Conservation (phyloP, 148 eudicot genomes). For the Suaeda aralocaspica region DNA sequence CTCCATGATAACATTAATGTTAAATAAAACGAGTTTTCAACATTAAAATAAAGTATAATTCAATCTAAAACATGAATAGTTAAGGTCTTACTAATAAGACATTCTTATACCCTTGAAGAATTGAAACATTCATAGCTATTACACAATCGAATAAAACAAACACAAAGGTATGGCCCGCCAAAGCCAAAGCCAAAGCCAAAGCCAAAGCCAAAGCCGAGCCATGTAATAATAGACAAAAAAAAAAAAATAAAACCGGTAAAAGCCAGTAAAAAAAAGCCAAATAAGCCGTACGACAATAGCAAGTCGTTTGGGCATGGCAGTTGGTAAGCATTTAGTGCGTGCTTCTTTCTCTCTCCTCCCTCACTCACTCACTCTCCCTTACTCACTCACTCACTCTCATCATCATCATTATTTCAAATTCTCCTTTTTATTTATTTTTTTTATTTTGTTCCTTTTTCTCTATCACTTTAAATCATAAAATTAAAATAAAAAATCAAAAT, state of each 20-base stretch:
- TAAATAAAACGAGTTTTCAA: too few relatives aligned
- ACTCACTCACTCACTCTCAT: not conserved
- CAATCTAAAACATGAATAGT: too few relatives aligned
- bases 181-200: not conserved
- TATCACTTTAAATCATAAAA: too few relatives aligned
- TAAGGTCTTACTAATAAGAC: too few relatives aligned
- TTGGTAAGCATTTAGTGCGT: slow-evolving; percentile 78
- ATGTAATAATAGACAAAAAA: not conserved
- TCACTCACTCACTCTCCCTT: slow-evolving; percentile 17
- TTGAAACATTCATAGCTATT: too few relatives aligned
- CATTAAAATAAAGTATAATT: too few relatives aligned
- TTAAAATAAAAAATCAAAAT: too few relatives aligned
- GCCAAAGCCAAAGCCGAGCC: slow-evolving; percentile 17
- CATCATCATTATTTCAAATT: too few relatives aligned
- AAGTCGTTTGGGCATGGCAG: slow-evolving; percentile 60
- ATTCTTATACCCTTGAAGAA: too few relatives aligned
- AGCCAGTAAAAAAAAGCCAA: slow-evolving; percentile 28
- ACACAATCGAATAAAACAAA: not conserved
- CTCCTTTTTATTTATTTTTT: not conserved
- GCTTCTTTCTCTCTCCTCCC: slow-evolving; percentile 27
- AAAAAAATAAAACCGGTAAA: slow-evolving; percentile 17
- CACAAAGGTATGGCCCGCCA: not conserved
- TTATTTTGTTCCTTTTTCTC: too few relatives aligned
- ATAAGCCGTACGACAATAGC: slow-evolving; percentile 30
- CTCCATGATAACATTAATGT: too few relatives aligned